These are phyloP conservation scores for Cercospora citrullina DNA, from an alignment of 2,329 filamentous ascomycete genomes.

Conservation along the genomic window DNA sequence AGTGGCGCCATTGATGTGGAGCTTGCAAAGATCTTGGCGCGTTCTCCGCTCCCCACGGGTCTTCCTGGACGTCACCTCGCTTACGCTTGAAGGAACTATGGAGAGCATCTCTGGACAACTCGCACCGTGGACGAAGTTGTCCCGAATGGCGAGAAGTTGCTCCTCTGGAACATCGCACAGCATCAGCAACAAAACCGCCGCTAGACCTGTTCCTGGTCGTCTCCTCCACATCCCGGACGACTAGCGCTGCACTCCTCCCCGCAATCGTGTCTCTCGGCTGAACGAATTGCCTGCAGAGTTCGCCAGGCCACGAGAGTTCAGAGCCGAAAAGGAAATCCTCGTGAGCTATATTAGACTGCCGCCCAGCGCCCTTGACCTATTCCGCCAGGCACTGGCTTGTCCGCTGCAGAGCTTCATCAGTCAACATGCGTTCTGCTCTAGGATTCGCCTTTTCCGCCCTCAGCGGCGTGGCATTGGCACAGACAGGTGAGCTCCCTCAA, in stretches of 20 bases:
- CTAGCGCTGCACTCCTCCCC: constrained; percentile 1
- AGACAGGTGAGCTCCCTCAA: constrained; percentile 2
- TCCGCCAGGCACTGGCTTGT: not conserved
- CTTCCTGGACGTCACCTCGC: not conserved
- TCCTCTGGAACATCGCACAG: not conserved
- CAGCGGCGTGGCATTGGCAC: constrained; percentile 3
- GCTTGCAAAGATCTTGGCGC: not conserved
- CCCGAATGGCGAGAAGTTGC: not conserved
- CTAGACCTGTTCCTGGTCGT: not conserved
- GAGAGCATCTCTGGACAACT: too few species aligned
- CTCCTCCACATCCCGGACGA: constrained; percentile 16
- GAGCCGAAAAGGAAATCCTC: not conserved
- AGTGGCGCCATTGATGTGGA: constrained; percentile 4
- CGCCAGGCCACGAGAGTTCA: not conserved
- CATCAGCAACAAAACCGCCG: constrained; percentile 1
- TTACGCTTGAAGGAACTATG: too few species aligned
- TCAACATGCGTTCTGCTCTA: not conserved
- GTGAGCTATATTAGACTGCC: not conserved
- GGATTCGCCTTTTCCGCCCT: not conserved
- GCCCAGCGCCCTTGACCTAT: not conserved
- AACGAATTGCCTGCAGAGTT: constrained; percentile 4
- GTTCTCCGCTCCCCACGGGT: not conserved
- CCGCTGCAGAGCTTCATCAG: not conserved
- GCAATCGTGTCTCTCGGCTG: not conserved
- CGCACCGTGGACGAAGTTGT: not conserved